Evolutionary conservation across 2,329 filamentous ascomycete genomes (phyloP).

Genomic region (Tolypocladium pustulatum): DNA sequence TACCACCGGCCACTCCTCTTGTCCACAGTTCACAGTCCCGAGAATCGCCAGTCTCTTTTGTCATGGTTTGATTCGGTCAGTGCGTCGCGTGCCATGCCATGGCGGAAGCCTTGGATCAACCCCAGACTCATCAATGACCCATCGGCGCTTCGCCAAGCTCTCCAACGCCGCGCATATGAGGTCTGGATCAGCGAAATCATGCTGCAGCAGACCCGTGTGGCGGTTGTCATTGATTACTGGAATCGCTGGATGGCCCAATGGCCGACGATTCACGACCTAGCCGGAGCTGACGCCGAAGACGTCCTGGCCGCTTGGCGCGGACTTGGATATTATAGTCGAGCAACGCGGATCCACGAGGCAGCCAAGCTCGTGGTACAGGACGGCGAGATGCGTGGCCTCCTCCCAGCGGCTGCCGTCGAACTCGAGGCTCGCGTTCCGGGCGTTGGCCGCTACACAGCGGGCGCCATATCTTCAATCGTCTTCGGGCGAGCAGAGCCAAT

Average conservation of each 20-base stretch:
- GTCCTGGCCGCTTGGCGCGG: conserved; percentile 50
- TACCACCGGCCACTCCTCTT: conserved; percentile 44
- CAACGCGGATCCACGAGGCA: conserved; percentile 47
- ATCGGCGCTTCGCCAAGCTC: conserved; percentile 24
- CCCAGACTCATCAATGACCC: conserved; percentile 18
- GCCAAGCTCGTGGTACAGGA: conserved; percentile 39
- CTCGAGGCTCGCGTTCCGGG: conserved; percentile 44
- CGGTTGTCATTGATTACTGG: conserved; percentile 53
- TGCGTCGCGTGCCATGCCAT: conserved; percentile 42
- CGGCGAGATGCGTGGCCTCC: conserved; percentile 28
- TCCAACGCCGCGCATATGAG: conserved; percentile 49
- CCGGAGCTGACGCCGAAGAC: conserved; percentile 40
- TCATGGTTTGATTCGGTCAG: conserved; percentile 41
- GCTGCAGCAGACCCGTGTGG: conserved; percentile 56
- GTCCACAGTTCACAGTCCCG: conserved; percentile 19
- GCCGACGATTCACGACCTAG: conserved; percentile 47
- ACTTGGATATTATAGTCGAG: conserved; percentile 55
- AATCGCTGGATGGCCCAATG: conserved; percentile 50
- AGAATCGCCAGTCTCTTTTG: conserved; percentile 29
- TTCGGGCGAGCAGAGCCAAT: conserved; percentile 49
- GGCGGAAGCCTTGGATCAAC: conserved; percentile 48
- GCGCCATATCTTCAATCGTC: conserved; percentile 51
- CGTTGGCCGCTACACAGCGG: conserved; percentile 52
- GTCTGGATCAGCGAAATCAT: conserved; percentile 60
- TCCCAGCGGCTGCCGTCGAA: conserved; percentile 35